Evolutionary conservation across 768 basidiomycete species (phyloP).

Genomic region (Mycena rebaudengoi): DNA sequence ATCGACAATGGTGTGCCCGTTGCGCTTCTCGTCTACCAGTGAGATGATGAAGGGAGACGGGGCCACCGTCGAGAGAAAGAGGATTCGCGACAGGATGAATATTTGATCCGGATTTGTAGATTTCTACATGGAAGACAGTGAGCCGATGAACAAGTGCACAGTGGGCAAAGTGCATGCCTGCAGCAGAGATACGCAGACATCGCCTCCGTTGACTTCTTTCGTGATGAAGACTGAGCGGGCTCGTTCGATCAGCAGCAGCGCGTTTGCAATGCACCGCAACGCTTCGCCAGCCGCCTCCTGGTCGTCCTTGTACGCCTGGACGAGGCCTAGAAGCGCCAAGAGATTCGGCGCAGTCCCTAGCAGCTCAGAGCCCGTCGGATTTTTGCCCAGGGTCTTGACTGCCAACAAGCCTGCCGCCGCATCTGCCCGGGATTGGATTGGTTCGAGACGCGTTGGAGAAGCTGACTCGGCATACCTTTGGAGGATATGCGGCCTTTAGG

Average conservation of each 20-base stretch:
- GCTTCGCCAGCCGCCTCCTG: constrained; percentile 72
- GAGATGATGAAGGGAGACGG: constrained; percentile 57
- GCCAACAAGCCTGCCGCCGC: constrained; percentile 71
- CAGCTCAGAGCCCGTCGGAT: constrained; percentile 70
- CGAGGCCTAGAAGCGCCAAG: constrained; percentile 59
- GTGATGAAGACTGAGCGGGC: constrained; percentile 66
- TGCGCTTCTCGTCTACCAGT: constrained; percentile 72
- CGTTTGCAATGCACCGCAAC: constrained; percentile 81
- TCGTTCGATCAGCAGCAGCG: constrained; percentile 71
- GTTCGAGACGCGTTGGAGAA: constrained; percentile 7
- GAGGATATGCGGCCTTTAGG: constrained; percentile 57
- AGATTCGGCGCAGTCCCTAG: constrained; percentile 66
- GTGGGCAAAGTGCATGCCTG: constrained; percentile 53
- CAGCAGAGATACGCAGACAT: constrained; percentile 60
- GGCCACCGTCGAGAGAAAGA: constrained; percentile 77
- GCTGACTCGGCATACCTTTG: constrained; percentile 48
- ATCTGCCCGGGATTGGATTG: constrained; percentile 56
- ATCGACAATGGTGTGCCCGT: constrained; percentile 67
- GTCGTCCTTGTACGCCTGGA: constrained; percentile 63
- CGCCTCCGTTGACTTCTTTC: constrained; percentile 71
- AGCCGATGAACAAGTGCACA: constrained; percentile 17
- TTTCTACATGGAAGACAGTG: constrained; percentile 54
- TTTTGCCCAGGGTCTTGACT: constrained; percentile 79
- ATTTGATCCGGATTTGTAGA: constrained; percentile 66
- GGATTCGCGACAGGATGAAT: constrained; percentile 78